Conservation (phyloP, 805 yeast genomes). For the Wickerhamomyces sydowiorum region DNA sequence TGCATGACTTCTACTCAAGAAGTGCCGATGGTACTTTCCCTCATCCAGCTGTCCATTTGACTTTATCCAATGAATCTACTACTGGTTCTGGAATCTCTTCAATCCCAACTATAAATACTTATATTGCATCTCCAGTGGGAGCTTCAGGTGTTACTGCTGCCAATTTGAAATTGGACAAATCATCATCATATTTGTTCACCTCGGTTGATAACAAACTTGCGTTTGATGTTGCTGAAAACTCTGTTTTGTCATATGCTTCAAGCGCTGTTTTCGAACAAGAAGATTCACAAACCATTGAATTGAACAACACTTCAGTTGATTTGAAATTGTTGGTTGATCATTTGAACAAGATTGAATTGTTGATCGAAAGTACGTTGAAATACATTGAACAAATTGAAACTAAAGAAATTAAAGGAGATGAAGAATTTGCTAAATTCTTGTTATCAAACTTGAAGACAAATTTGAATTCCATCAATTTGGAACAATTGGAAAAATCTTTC, state of each 20-base stretch:
- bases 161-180: constrained; percentile 32
- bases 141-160: constrained; percentile 34
- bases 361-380: constrained; percentile 43
- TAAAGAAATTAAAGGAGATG: constrained; percentile 42
- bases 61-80: constrained; percentile 55
- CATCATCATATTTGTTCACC: constrained; percentile 54
- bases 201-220: constrained; percentile 66
- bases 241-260: constrained; percentile 45
- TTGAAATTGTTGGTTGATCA: constrained; percentile 41
- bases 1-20: constrained; percentile 75
- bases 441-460: constrained; percentile 49
- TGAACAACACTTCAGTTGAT: constrained; percentile 32
- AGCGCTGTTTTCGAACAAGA: constrained; percentile 27
- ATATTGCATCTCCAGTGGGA: constrained; percentile 73
- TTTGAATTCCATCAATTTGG: constrained; percentile 40
- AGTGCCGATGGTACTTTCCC: constrained; percentile 68
- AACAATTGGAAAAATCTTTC: constrained; percentile 53
- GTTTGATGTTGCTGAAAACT: constrained; percentile 52
- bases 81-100: constrained; percentile 38
- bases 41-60: constrained; percentile 72
- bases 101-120: constrained; percentile 58
- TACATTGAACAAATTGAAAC: constrained; percentile 39
- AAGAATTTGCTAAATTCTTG: constrained; percentile 61
- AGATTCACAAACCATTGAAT: constrained; percentile 23
- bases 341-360: constrained; percentile 37